Conservation (phyloP, 73 alveolate genomes). For the Symbiodinium natans region DNA sequence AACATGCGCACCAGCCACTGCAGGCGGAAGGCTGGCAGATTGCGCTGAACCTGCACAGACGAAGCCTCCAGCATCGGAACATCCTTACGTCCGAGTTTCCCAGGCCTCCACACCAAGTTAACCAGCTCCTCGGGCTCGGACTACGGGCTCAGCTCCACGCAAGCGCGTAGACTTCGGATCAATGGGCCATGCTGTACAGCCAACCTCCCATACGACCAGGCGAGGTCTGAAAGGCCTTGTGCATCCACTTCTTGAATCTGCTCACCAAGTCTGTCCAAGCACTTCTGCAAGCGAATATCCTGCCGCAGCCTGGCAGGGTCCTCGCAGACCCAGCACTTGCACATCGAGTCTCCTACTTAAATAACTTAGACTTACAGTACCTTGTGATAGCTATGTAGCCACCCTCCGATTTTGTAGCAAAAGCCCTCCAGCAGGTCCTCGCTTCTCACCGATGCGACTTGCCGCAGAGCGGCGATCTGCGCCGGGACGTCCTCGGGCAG, state of each 20-base stretch:
- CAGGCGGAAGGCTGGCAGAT: conserved; percentile 11
- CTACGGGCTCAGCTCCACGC: background rate
- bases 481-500: background rate
- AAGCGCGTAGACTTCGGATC: background rate
- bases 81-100: conserved; percentile 17
- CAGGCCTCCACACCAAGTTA: conserved; percentile 14
- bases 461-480: background rate
- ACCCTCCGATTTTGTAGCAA: background rate
- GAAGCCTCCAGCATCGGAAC: background rate
- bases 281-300: background rate
- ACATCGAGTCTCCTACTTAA: background rate
- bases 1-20: conserved; percentile 78
- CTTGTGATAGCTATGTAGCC: no score
- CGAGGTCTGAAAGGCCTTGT: conserved; percentile 36
- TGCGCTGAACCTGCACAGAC: background rate
- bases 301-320: conserved; percentile 23
- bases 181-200: background rate
- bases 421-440: background rate
- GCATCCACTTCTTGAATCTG: background rate
- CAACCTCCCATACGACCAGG: conserved; percentile 46
- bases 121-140: conserved; percentile 40
- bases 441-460: background rate
- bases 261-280: background rate
- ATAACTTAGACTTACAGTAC: no score
- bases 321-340: background rate